These are phyloP conservation scores for Aspergillus tanneri DNA, from an alignment of 2,329 filamentous ascomycete genomes.

Conservation along the genomic window DNA sequence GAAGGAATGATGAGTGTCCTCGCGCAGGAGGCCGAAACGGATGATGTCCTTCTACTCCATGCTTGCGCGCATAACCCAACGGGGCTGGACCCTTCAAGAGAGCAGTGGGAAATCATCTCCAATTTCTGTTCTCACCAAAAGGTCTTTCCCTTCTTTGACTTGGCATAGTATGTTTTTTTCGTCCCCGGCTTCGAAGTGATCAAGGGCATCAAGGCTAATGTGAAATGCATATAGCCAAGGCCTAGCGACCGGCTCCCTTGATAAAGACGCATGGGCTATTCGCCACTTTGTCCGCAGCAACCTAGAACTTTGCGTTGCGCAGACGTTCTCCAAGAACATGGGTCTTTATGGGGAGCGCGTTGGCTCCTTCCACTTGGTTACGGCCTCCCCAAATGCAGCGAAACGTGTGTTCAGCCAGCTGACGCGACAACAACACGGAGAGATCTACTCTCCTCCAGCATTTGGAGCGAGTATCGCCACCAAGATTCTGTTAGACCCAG, in stretches of 20 bases:
- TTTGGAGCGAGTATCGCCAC: slow-evolving; percentile 34
- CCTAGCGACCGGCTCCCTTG: slow-evolving; percentile 80
- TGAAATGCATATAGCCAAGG: slow-evolving; percentile 92
- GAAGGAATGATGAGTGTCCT: slow-evolving; percentile 67
- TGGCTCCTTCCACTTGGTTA: slow-evolving; percentile 70
- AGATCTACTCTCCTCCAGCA: slow-evolving; percentile 30
- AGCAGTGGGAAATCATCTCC: too few species aligned
- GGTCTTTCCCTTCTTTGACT: slow-evolving; percentile 91
- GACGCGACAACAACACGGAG: slow-evolving; percentile 23
- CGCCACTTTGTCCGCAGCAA: slow-evolving; percentile 66
- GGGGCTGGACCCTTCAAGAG: slow-evolving; percentile 78
- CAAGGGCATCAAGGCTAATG: too few species aligned
- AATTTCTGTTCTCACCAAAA: too few species aligned
- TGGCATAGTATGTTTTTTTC: too few species aligned
- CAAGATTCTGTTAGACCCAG: slow-evolving; percentile 24
- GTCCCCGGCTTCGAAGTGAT: too few species aligned
- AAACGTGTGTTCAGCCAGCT: slow-evolving; percentile 11
- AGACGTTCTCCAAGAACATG: slow-evolving; percentile 57
- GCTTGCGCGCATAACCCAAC: slow-evolving; percentile 96
- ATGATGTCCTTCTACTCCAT: slow-evolving; percentile 81
- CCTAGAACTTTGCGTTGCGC: slow-evolving; percentile 44
- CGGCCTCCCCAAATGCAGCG: neutral
- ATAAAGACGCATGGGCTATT: slow-evolving; percentile 75
- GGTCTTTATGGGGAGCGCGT: slow-evolving; percentile 88
- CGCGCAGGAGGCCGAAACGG: slow-evolving; percentile 73